Evolutionary conservation across 805 yeast genomes (phyloP).

Genomic region (Lachancea cidri): DNA sequence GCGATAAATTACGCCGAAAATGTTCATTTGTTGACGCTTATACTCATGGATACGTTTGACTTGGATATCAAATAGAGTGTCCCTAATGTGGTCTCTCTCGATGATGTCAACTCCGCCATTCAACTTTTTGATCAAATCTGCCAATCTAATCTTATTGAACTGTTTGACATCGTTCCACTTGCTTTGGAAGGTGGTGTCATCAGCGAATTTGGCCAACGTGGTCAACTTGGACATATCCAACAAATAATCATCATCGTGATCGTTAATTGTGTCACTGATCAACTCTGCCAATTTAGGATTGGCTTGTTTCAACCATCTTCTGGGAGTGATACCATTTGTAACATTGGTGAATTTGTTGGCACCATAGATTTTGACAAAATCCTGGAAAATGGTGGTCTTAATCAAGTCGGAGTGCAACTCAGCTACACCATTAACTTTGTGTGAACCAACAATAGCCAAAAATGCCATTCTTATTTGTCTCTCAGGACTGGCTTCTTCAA

Average conservation of each 20-base stretch:
- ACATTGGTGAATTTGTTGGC: constrained; percentile 81
- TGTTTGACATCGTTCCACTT: constrained; percentile 70
- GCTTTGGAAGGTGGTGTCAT: constrained; percentile 61
- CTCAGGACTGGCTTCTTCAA: constrained; percentile 68
- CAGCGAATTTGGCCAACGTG: constrained; percentile 57
- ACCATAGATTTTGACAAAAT: constrained; percentile 81
- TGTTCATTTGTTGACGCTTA: constrained; percentile 90
- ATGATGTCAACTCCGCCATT: constrained; percentile 52
- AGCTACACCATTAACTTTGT: constrained; percentile 93
- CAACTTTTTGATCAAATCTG: constrained; percentile 57
- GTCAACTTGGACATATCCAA: constrained; percentile 64
- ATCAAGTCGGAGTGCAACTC: constrained; percentile 90
- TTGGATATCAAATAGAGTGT: constrained; percentile 82
- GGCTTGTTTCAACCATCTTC: constrained; percentile 94
- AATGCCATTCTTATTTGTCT: constrained; percentile 90
- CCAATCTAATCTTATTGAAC: constrained; percentile 62
- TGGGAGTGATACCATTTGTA: constrained; percentile 92
- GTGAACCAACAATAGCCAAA: constrained; percentile 87
- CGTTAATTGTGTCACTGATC: constrained; percentile 57
- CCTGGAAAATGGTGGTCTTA: constrained; percentile 83
- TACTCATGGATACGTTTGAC: constrained; percentile 95
- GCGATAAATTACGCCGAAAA: constrained; percentile 82
- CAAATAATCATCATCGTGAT: constrained; percentile 62
- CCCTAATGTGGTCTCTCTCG: constrained; percentile 49
- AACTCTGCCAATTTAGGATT: constrained; percentile 75